Base-by-base conservation (phyloP, 805 yeast species). In the Hanseniaspora lachancei region DNA sequence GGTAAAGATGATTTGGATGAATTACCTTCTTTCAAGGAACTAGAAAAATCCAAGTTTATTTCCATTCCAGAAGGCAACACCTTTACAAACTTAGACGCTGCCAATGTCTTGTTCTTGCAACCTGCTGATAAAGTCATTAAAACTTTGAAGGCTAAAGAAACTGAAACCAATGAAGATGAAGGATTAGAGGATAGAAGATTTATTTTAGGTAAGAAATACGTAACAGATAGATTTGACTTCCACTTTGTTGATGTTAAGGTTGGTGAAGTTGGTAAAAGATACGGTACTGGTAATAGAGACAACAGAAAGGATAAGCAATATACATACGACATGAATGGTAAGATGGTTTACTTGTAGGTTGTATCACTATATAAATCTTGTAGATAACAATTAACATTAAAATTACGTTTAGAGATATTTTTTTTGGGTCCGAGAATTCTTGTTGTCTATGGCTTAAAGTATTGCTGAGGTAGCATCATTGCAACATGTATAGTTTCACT, bases 41-140 rank as follows among this genome's bases (percentile, higher is more conserved):
- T 95, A 2, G 74, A 83, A 60, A 81, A 80, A 60, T 87, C 95
- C 60, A 76, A 91, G 60, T 89, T 89, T 73, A 70, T 87, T 66
- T 84, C 95, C 13, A 82, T 91, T 67, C 91, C 96, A 10, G 98
- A 91, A 71, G 82, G 89, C 29, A 95, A 89, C 72, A 95, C 96
- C 10, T 89, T 91, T 67, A 96, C 96, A 7, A 95, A 97, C 5
- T 77, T 89, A 6, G 97, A 93, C 66, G 97, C 98, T 15, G 96
- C 98, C 50, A 74, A 80, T 57, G 78, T 84, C 41, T 79, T 87
- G 60, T 89, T 77, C 44, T 75, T 91, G 60, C 89, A 86, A 67
- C 95, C 96, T n/a, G 97, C 97, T 32, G 78, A 80, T 49, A 80
- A 75, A 39, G 85, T 93, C 2, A 75, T 89, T 62, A 79, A 81